Conservation (phyloP, 768 basidiomycete species). For the Tylopilus subfusipes region DNA sequence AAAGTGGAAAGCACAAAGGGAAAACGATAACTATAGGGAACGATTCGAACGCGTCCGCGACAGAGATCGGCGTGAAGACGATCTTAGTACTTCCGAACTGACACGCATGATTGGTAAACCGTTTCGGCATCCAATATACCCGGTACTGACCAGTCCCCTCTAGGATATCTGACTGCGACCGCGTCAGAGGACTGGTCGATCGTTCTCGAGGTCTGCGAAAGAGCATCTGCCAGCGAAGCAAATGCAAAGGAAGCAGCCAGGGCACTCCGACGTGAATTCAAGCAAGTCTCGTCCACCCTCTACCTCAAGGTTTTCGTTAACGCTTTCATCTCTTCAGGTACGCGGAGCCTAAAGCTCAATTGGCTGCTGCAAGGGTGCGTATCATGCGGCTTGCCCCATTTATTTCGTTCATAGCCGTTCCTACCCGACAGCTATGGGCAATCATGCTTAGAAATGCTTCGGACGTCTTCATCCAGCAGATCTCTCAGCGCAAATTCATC, state of each 20-base stretch:
- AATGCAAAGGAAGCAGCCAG: constrained; percentile 83
- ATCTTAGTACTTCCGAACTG: constrained; percentile 49
- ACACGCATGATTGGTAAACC: constrained; percentile 68
- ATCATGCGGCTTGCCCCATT: neutral
- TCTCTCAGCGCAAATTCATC: constrained; percentile 71
- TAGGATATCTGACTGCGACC: constrained; percentile 73
- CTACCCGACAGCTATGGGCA: constrained; percentile 66
- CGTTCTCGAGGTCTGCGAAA: constrained; percentile 82
- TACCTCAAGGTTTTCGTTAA: constrained; percentile 10
- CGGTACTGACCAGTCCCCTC: neutral
- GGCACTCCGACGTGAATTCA: constrained; percentile 82
- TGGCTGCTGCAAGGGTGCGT: constrained; percentile 72
- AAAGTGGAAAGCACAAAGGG: constrained; percentile 27
- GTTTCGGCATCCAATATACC: neutral
- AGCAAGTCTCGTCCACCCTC: constrained; percentile 40
- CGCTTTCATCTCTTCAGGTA: constrained; percentile 41
- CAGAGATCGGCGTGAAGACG: constrained; percentile 37
- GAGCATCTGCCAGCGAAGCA: constrained; percentile 65
- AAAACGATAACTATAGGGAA: constrained; percentile 37
- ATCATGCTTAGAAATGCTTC: constrained; percentile 84
- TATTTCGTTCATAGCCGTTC: neutral
- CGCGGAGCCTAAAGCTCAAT: constrained; percentile 70
- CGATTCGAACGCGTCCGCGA: constrained; percentile 31
- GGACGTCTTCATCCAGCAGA: constrained; percentile 66
- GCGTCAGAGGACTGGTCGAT: constrained; percentile 79